phyloP scores from a whole-genome alignment of 176 grass and related monocot genomes.

The Raddia distichophylla region DNA sequence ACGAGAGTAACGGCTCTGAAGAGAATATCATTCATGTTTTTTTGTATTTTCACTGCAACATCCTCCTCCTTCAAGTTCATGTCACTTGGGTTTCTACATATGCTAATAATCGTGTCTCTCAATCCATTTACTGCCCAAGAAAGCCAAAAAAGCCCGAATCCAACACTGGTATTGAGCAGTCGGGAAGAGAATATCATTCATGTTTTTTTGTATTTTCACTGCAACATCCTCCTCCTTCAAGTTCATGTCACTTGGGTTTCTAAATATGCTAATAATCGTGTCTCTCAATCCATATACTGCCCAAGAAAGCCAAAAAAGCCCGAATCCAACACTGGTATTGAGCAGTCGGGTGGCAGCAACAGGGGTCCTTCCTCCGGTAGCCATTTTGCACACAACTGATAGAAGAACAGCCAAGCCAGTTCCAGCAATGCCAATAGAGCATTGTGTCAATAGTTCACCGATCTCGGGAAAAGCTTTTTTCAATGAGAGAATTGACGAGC shows the following conservation, averaged over 20 bases:
- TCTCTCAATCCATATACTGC: slow-evolving; percentile 73
- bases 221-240: slow-evolving; percentile 61
- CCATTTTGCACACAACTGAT: slow-evolving; percentile 73
- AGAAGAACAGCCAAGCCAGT: slow-evolving; percentile 84
- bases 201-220: slow-evolving; percentile 56
- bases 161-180: slow-evolving; percentile 74
- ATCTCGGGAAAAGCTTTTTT: slow-evolving; percentile 78
- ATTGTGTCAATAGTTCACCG: slow-evolving; percentile 68
- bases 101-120: slow-evolving; percentile 62
- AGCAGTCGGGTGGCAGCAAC: slow-evolving; percentile 59
- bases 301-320: slow-evolving; percentile 87
- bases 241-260: slow-evolving; percentile 46
- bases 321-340: slow-evolving; percentile 78
- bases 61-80: slow-evolving; percentile 58
- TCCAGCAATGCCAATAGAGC: slow-evolving; percentile 88
- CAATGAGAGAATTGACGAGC: slow-evolving; percentile 49
- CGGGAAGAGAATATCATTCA: slow-evolving; percentile 68
- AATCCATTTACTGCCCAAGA: slow-evolving; percentile 73
- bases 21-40: slow-evolving; percentile 63
- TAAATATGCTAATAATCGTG: slow-evolving; percentile 58
- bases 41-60: slow-evolving; percentile 53
- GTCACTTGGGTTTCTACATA: slow-evolving; percentile 53
- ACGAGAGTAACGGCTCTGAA: slow-evolving; percentile 62
- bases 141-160: slow-evolving; percentile 89
- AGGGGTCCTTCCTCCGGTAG: slow-evolving; percentile 50